Evolutionary conservation across 2,329 filamentous ascomycete species (phyloP), one percentile per base, ranked within the genome.

Genomic region (Hirsutella thompsonii): DNA sequence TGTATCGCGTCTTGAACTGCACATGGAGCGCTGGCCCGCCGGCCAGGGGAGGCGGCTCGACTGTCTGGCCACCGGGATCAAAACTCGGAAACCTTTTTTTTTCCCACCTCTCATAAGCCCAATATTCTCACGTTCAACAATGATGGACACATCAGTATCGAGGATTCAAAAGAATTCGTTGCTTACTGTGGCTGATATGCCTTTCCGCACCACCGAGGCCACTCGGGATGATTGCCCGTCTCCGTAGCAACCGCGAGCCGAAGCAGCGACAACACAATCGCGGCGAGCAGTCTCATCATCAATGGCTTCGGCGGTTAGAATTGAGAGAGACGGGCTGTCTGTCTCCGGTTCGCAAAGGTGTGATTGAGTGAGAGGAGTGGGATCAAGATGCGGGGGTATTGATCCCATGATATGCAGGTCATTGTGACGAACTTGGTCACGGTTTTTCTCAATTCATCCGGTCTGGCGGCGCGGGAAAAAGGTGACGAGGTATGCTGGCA

Each of bases 151-250:
- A n/a, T n/a, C n/a, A n/a, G n/a, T n/a, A n/a, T n/a, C n/a, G n/a
- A n/a, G n/a, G n/a, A n/a, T n/a, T n/a, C n/a, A n/a, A n/a, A n/a
- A n/a, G n/a, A n/a, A n/a, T n/a, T n/a, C n/a, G n/a, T n/a, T n/a
- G n/a, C n/a, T 40, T 52, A 68, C 54, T 62, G 61, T 6, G 60
- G 45, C 46, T 68, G 46, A 46, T 70, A 69, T 4, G 62, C 65
- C 41, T 69, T 69, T 16, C 67, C 66, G 43, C 67, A 70, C 67
- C 66, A 69, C 36, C 65, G 54, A 11, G 60, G 60, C 64, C 62
- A 66, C 37, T 65, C 64, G 1, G 61, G 52, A 43, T 68, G 58
- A 11, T 60, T 52, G 2, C 64, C 64, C 2, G 63, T 66, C 33
- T 60, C 40, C 5, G 18, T 5, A 9, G 40, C 47, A 5, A 23